Conservation (phyloP, 192 early-diverging fungal species). For the Backusella circina region DNA sequence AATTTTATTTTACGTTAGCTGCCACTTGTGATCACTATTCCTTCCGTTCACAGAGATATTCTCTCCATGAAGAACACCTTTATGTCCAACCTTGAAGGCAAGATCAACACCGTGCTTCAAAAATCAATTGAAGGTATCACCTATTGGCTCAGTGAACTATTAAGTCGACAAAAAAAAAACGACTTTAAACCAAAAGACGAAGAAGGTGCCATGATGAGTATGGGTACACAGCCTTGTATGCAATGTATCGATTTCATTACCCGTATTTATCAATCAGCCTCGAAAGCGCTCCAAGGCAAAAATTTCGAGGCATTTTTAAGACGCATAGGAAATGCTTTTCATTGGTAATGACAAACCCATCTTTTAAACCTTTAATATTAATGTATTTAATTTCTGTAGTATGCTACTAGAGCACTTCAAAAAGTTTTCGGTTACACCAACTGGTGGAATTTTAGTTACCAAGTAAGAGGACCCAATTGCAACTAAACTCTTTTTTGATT, state of each 20-base stretch:
- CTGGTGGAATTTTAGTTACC: constrained; percentile 84
- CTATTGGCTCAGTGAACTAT: constrained; percentile 63
- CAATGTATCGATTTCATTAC: constrained; percentile 76
- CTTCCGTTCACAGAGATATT: constrained; percentile 80
- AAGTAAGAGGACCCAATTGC: constrained; percentile 50
- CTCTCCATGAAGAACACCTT: constrained; percentile 87
- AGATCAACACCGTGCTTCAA: constrained; percentile 75
- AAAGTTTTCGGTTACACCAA: constrained; percentile 80
- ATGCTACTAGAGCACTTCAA: constrained; percentile 92
- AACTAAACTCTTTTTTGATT: neutral
- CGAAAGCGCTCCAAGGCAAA: constrained; percentile 61
- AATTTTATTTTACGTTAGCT: constrained; percentile 42
- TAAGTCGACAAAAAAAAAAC: constrained; percentile 79
- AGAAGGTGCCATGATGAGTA: constrained; percentile 61
- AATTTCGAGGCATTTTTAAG: constrained; percentile 76
- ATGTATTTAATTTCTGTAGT: constrained; percentile 33
- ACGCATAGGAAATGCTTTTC: constrained; percentile 78
- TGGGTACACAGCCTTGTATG: constrained; percentile 78
- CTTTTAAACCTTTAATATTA: constrained; percentile 1
- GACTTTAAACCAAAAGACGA: constrained; percentile 94
- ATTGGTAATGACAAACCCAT: constrained; percentile 53
- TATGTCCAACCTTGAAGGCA: constrained; percentile 76
- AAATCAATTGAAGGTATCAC: constrained; percentile 72
- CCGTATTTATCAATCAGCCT: constrained; percentile 56
- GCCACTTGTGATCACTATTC: constrained; percentile 60